These are phyloP conservation scores for Talaromyces sp. DNA, from an alignment of 2,329 filamentous ascomycete species.

Conservation along the genomic window DNA sequence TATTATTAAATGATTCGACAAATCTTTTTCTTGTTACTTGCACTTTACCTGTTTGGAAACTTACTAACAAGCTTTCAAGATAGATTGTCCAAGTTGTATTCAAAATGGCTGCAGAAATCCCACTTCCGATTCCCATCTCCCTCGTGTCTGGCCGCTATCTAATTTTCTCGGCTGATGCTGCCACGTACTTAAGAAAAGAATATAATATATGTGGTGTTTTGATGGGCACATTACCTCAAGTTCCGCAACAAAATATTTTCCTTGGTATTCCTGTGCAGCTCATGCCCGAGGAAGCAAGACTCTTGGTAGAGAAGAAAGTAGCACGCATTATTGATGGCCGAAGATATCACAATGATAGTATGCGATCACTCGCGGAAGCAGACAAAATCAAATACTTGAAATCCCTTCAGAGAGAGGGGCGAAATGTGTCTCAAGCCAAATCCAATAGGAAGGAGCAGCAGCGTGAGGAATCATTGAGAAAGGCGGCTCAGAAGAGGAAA, in stretches of 20 bases:
- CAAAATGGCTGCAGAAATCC: slow-evolving; percentile 35
- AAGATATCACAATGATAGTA: slow-evolving; percentile 62
- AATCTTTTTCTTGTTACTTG: slow-evolving; percentile 17
- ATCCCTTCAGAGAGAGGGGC: slow-evolving; percentile 53
- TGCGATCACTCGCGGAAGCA: slow-evolving; percentile 56
- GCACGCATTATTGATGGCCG: slow-evolving; percentile 80
- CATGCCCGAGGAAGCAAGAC: slow-evolving; percentile 80
- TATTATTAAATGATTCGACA: slow-evolving; percentile 34
- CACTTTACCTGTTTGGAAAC: not conserved
- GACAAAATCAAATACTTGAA: slow-evolving; percentile 61
- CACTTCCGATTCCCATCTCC: slow-evolving; percentile 71
- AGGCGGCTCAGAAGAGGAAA: slow-evolving; percentile 38
- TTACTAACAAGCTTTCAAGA: slow-evolving; percentile 6
- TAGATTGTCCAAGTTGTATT: not conserved
- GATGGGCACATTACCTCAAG: slow-evolving; percentile 82
- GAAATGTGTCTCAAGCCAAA: slow-evolving; percentile 47
- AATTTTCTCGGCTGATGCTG: slow-evolving; percentile 79
- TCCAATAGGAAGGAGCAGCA: slow-evolving; percentile 48
- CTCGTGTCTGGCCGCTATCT: slow-evolving; percentile 76
- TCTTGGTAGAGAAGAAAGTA: slow-evolving; percentile 71
- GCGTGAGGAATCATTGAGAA: slow-evolving; percentile 50
- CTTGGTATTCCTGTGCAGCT: slow-evolving; percentile 83
- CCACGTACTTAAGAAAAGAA: slow-evolving; percentile 70
- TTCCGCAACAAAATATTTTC: slow-evolving; percentile 92
- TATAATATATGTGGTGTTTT: slow-evolving; percentile 84